Conservation (phyloP, 371 early-diverging fungal species). For the Conidiobolus incongruus region DNA sequence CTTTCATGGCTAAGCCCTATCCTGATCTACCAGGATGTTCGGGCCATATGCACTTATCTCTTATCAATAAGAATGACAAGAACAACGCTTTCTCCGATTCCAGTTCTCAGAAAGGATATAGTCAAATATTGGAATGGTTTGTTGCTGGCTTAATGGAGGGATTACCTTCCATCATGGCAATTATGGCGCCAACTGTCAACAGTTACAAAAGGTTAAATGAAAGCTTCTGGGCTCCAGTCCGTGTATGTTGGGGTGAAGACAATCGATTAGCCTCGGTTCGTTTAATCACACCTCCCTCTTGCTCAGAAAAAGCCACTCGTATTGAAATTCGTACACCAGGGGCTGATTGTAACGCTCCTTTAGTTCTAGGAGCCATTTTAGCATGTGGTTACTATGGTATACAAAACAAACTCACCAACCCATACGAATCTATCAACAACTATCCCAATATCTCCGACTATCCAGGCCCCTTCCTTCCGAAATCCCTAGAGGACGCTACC, state of each 20-base stretch:
- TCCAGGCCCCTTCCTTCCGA: constrained; percentile 23
- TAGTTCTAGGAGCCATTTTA: constrained; percentile 51
- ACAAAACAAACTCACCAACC: constrained; percentile 23
- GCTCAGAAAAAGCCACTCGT: constrained; percentile 16
- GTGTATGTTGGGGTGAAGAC: constrained; percentile 56
- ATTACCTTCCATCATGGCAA: constrained; percentile 46
- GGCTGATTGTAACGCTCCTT: constrained; percentile 59
- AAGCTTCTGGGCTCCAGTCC: constrained; percentile 72
- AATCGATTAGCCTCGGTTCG: constrained; percentile 53
- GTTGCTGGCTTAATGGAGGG: constrained; percentile 50
- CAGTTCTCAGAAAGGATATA: constrained; percentile 12
- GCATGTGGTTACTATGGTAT: constrained; percentile 60
- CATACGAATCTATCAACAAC: constrained; percentile 11
- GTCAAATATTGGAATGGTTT: constrained; percentile 31
- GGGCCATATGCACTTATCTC: constrained; percentile 60
- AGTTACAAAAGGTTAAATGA: constrained; percentile 68
- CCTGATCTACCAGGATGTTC: constrained; percentile 50
- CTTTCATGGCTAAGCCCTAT: constrained; percentile 77
- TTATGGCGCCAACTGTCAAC: constrained; percentile 35
- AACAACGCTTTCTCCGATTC: constrained; percentile 24
- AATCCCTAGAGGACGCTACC: constrained; percentile 40
- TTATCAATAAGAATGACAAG: constrained; percentile 19
- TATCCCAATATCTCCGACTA: constrained; percentile 5
- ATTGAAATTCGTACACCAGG: constrained; percentile 69
- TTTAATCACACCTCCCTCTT: constrained; percentile 46